Evolutionary conservation across 768 basidiomycete genomes (phyloP).

Genomic region (Auricularia sp.): DNA sequence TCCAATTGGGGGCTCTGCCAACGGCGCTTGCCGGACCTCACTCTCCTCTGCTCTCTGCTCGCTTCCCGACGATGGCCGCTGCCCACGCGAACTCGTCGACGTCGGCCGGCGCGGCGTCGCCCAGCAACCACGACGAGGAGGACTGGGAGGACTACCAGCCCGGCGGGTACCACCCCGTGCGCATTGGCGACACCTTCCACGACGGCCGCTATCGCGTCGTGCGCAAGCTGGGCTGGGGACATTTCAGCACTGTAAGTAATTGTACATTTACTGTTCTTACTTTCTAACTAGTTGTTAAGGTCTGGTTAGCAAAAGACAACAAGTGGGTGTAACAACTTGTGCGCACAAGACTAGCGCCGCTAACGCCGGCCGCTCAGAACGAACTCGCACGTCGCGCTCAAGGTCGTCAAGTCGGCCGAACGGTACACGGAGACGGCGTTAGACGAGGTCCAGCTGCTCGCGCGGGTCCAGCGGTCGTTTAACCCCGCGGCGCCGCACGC

Average conservation of each 20-base stretch:
- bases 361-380: conserved; percentile 40
- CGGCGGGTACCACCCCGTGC: conserved; percentile 85
- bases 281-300: neutral
- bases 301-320: conserved; percentile 78
- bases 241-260: conserved; percentile 63
- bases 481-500: conserved; percentile 61
- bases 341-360: conserved; percentile 4
- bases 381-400: conserved; percentile 94
- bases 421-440: conserved; percentile 97
- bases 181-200: conserved; percentile 86
- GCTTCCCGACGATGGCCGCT: neutral
- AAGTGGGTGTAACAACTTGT: conserved; percentile 42
- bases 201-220: conserved; percentile 84
- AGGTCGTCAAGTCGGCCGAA: conserved; percentile 95
- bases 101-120: neutral
- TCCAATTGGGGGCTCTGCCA: too few relatives aligned
- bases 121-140: conserved; percentile 58
- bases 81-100: neutral
- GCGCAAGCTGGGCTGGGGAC: conserved; percentile 92
- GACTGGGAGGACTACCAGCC: conserved; percentile 80
- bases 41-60: too few relatives aligned
- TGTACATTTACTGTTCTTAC: too few relatives aligned
- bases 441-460: conserved; percentile 97
- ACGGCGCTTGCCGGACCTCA: too few relatives aligned
- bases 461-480: conserved; percentile 59